Evolutionary conservation across 2,329 filamentous ascomycete genomes (phyloP), one percentile per base, ranked within the genome.

Genomic region (Zasmidium cellare): DNA sequence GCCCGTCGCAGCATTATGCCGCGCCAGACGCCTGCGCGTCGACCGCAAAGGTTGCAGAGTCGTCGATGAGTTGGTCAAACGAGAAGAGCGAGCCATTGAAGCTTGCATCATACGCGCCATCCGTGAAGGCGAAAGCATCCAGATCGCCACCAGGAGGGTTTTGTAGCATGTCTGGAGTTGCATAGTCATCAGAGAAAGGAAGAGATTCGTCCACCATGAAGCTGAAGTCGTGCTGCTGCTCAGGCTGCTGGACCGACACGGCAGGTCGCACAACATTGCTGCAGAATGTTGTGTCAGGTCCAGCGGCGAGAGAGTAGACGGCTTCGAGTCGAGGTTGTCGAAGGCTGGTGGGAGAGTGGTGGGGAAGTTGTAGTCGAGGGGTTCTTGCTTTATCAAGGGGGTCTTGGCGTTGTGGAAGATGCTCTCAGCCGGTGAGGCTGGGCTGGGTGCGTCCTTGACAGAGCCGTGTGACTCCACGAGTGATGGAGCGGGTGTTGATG

Each of bases 211-310:
- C 68, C 65, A 68, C 62, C 61, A 69, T 53, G 58, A 51, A 51
- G 25, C 24, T 47, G 53, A 49, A 61, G 56, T 61, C 61, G 55
- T 60, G 58, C 51, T 67, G 65, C 61, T 66, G 66, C 55, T 67
- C 65, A 57, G 56, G 61, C 53, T 62, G 69, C 67, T 71, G 89
- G 90, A 93, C 88, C 86, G 94, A 97, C 94, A 99, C 94, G 89
- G 94, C 94, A 96, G 94, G 94, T 96, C 94, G 79, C 89, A 97
- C 94, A 97, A 97, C 93, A 97, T 88, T 92, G 85, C 94, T 84
- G 94, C 94, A 97, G 94, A 92, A 96, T 96, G 92, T 97, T 97
- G 94, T 97, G 92, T 94, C 94, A 86, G 80, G 84, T 96, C 91
- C 86, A 90, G 84, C 79, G 88, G 84, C 80, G 79, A 75, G 75